A percentile compares a stretch with the other conserved stretches of the same genome.
Evolutionary conservation across 2,329 filamentous ascomycete genomes (phyloP).

Genomic region (Pseudogymnoascus destructans): DNA sequence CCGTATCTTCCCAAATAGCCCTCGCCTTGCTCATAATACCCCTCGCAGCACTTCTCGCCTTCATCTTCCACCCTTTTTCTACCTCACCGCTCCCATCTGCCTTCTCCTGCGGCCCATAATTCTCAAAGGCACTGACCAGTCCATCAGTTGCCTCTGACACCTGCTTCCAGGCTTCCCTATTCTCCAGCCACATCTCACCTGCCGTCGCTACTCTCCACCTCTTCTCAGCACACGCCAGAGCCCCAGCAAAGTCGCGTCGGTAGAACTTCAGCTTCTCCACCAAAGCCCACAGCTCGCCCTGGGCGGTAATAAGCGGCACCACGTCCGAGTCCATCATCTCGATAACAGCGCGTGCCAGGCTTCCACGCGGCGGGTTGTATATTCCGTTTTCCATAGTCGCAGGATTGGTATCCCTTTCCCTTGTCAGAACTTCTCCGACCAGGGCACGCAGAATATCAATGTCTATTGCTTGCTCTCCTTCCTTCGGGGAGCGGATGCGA

Average conservation of each 20-base stretch:
- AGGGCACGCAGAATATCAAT: constrained; percentile 57
- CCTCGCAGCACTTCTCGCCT: constrained; percentile 71
- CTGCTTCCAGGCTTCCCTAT: constrained; percentile 42
- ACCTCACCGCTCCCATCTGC: constrained; percentile 50
- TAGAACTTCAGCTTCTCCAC: constrained; percentile 61
- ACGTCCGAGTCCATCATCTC: constrained; percentile 63
- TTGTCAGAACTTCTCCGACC: constrained; percentile 54
- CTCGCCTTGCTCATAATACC: constrained; percentile 73
- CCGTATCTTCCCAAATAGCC: constrained; percentile 68
- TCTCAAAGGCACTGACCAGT: constrained; percentile 72
- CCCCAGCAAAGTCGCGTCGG: constrained; percentile 54
- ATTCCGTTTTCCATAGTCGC: constrained; percentile 20
- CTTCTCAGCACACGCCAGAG: constrained; percentile 76
- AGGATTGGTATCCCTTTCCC: constrained; percentile 28
- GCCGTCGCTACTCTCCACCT: constrained; percentile 64
- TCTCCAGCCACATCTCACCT: constrained; percentile 28
- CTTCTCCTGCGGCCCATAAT: constrained; percentile 49
- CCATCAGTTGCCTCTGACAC: constrained; percentile 58
- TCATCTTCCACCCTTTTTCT: constrained; percentile 74
- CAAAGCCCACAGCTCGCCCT: constrained; percentile 64
- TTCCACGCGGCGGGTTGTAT: constrained; percentile 41
- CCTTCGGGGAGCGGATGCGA: constrained; percentile 50
- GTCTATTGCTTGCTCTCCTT: constrained; percentile 70
- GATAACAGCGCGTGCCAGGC: constrained; percentile 48
- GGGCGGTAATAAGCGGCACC: constrained; percentile 70